phyloP scores from a whole-genome alignment of 805 yeast genomes.

The Yarrowia bubula region DNA sequence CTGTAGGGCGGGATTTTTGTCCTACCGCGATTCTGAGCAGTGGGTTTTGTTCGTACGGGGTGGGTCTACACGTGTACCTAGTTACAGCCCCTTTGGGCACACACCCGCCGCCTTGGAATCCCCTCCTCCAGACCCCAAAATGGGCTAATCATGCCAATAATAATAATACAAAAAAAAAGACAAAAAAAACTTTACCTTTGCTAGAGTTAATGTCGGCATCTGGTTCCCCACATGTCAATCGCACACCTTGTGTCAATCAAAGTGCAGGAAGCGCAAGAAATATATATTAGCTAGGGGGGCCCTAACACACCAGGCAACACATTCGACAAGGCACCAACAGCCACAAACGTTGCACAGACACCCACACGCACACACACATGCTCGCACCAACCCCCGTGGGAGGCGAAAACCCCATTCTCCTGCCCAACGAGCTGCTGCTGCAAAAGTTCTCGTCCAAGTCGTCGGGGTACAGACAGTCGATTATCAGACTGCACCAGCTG shows the following conservation, averaged over 20 bases:
- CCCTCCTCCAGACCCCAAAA: not conserved
- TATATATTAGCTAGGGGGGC: not conserved
- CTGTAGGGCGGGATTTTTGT: too few species aligned
- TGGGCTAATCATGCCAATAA: slow-evolving; percentile 19
- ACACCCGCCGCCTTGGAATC: too few species aligned
- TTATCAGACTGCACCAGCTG: slow-evolving; percentile 29
- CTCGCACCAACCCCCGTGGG: slow-evolving; percentile 26
- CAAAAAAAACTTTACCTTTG: not conserved
- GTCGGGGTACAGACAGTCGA: slow-evolving; percentile 28
- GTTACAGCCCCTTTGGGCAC: too few species aligned
- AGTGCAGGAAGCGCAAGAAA: not conserved
- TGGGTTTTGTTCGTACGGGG: too few species aligned
- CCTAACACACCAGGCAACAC: not conserved
- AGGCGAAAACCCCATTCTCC: slow-evolving; percentile 34
- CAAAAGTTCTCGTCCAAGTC: slow-evolving; percentile 34
- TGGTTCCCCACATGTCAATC: slow-evolving; percentile 23
- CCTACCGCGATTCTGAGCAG: too few species aligned
- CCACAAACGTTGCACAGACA: not conserved
- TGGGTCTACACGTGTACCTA: too few species aligned
- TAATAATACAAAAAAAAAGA: not conserved
- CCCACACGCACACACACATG: not conserved
- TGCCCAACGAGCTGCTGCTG: slow-evolving; percentile 37
- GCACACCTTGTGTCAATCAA: slow-evolving; percentile 8
- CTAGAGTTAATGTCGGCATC: not conserved
- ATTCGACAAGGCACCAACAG: not conserved